Evolutionary conservation across 192 early-diverging fungal species (phyloP).

Genomic region (Diversispora eburnea): DNA sequence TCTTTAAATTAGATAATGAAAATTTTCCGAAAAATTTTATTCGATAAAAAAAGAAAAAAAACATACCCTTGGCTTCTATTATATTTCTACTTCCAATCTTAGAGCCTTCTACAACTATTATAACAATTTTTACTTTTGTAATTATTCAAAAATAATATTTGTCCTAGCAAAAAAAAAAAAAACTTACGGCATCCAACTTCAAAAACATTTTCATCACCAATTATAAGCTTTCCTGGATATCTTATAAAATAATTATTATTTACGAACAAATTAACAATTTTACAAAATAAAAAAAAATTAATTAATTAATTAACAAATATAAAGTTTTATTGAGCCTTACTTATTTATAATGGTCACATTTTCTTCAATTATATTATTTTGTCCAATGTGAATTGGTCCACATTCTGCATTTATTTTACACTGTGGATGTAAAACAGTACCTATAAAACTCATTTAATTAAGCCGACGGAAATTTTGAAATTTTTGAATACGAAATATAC

Average conservation of each 20-base stretch:
- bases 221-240: constrained; percentile 47
- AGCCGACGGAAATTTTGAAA: no score
- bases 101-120: constrained; percentile 60
- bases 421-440: constrained; percentile 70
- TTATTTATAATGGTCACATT: constrained; percentile 65
- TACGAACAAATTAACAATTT: not conserved
- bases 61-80: constrained; percentile 62
- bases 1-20: not conserved
- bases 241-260: constrained; percentile 26
- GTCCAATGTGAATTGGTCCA: constrained; percentile 68
- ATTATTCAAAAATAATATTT: not conserved
- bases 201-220: constrained; percentile 73
- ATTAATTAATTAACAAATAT: not conserved
- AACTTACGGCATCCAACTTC: constrained; percentile 67
- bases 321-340: constrained; percentile 34
- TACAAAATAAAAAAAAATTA: not conserved
- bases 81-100: constrained; percentile 62
- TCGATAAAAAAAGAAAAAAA: not conserved
- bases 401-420: constrained; percentile 61
- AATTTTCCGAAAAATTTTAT: not conserved
- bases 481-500: not conserved
- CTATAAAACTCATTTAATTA: constrained; percentile 29
- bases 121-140: not conserved
- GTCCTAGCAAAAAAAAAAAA: not conserved
- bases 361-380: constrained; percentile 75